Conservation (phyloP, 1,284 basidiomycete species). For the Crocinoboletus sp. region DNA sequence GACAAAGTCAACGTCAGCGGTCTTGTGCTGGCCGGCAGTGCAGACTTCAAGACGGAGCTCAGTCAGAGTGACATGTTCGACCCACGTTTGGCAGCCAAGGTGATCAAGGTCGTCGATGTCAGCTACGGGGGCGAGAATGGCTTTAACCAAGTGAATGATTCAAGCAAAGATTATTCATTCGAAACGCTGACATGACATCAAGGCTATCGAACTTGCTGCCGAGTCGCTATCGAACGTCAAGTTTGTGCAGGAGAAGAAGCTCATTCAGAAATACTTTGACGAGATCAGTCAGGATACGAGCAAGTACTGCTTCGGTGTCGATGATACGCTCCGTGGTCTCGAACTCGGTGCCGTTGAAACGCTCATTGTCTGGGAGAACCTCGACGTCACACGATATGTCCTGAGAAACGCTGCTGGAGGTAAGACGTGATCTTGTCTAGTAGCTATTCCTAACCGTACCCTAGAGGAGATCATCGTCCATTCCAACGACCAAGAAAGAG, state of each 20-base stretch:
- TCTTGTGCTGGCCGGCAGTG: conserved; percentile 95
- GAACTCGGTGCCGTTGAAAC: conserved; percentile 98
- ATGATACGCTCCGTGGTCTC: conserved; percentile 95
- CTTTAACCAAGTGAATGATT: conserved; percentile 80
- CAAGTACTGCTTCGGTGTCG: conserved; percentile 98
- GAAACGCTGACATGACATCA: conserved; percentile 14
- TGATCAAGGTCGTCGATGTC: conserved; percentile 98
- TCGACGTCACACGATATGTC: conserved; percentile 83
- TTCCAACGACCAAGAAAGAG: conserved; percentile 81
- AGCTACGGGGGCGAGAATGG: conserved; percentile 99
- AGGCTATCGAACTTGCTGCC: conserved; percentile 96
- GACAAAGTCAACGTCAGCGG: conserved; percentile 99
- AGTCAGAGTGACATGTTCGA: conserved; percentile 98
- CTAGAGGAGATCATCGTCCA: conserved; percentile 82
- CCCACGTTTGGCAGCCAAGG: conserved; percentile 78
- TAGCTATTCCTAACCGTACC: neutral
- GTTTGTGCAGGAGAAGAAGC: conserved; percentile 98
- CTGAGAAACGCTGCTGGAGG: conserved; percentile 90
- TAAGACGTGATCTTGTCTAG: conserved; percentile 33
- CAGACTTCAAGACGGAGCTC: conserved; percentile 99
- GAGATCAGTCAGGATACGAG: conserved; percentile 98
- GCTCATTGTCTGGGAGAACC: conserved; percentile 97
- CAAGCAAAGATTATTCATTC: neutral
- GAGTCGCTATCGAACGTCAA: conserved; percentile 98
- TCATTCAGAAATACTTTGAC: conserved; percentile 98